phyloP scores from a whole-genome alignment of 192 early-diverging fungal species.

The Podila clonocystis region DNA sequence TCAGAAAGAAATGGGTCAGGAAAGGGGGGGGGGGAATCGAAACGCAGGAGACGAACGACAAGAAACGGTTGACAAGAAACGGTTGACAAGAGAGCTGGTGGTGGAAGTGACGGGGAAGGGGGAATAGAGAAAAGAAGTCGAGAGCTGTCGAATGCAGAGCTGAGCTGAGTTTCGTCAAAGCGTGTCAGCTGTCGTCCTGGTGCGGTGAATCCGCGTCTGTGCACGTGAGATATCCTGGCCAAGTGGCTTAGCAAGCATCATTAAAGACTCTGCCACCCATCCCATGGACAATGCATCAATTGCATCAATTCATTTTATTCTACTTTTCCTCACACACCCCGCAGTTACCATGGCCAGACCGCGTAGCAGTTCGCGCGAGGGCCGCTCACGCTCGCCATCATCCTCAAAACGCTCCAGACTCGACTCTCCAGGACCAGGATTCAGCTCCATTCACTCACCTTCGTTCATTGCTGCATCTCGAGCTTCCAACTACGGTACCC shows the following conservation, averaged over 20 bases:
- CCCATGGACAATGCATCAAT: too few species aligned
- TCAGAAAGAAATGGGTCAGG: too few species aligned
- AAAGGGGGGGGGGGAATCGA: background rate
- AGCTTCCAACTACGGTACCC: slow-evolving; percentile 14
- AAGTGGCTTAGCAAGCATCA: background rate
- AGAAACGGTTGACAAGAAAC: background rate
- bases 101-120: background rate
- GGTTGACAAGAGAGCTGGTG: background rate
- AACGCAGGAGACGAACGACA: background rate
- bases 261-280: background rate
- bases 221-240: background rate
- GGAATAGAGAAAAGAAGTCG: background rate
- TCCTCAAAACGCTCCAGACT: slow-evolving; percentile 32
- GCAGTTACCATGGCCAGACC: slow-evolving; percentile 23
- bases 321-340: slow-evolving; percentile 13
- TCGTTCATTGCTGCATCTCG: slow-evolving; percentile 22
- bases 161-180: background rate
- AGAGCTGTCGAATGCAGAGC: background rate
- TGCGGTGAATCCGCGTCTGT: background rate
- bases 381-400: slow-evolving; percentile 49
- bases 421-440: slow-evolving; percentile 15
- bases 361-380: slow-evolving; percentile 33
- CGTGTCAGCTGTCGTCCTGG: background rate
- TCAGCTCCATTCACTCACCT: slow-evolving; percentile 22
- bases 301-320: background rate